phyloP scores from a whole-genome alignment of 495 filamentous ascomycete species.

The Letharia columbiana region DNA sequence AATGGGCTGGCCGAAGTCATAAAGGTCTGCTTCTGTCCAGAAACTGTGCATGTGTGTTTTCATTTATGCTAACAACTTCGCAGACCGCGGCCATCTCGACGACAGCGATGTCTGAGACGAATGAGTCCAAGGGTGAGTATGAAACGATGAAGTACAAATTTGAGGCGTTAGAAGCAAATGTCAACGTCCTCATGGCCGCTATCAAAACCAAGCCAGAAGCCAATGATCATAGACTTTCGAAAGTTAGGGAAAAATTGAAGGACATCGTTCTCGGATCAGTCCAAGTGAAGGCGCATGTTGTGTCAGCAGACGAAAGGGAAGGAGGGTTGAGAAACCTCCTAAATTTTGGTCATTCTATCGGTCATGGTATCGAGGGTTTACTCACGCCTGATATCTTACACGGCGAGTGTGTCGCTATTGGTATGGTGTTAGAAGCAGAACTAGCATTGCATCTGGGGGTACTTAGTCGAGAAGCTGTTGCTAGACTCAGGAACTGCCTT shows the following conservation, averaged over 20 bases:
- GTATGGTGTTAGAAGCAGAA: conserved; percentile 97
- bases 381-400: conserved; percentile 92
- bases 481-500: conserved; percentile 83
- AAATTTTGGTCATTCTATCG: conserved; percentile 98
- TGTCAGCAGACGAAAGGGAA: conserved; percentile 88
- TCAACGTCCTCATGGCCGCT: conserved; percentile 61
- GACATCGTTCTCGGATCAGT: conserved; percentile 82
- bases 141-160: conserved; percentile 3
- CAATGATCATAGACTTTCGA: conserved; percentile 50
- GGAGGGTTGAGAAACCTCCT: conserved; percentile 89
- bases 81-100: conserved; percentile 95
- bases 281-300: conserved; percentile 84
- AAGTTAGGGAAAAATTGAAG: conserved; percentile 70
- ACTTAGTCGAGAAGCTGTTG: conserved; percentile 78
- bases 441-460: conserved; percentile 83
- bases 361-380: conserved; percentile 92
- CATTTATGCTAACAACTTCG: conserved; percentile 13
- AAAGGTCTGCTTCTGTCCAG: conserved; percentile 42
- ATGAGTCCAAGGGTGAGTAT: conserved; percentile 56
- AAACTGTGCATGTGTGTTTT: neutral
- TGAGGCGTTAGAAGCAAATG: conserved; percentile 66
- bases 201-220: conserved; percentile 50
- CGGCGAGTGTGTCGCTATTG: conserved; percentile 90
- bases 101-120: conserved; percentile 87
- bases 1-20: conserved; percentile 99